Evolutionary conservation across 1,284 basidiomycete genomes (phyloP), one percentile per base, ranked within the genome.

Genomic region (Cutaneotrichosporon spelunceum): DNA sequence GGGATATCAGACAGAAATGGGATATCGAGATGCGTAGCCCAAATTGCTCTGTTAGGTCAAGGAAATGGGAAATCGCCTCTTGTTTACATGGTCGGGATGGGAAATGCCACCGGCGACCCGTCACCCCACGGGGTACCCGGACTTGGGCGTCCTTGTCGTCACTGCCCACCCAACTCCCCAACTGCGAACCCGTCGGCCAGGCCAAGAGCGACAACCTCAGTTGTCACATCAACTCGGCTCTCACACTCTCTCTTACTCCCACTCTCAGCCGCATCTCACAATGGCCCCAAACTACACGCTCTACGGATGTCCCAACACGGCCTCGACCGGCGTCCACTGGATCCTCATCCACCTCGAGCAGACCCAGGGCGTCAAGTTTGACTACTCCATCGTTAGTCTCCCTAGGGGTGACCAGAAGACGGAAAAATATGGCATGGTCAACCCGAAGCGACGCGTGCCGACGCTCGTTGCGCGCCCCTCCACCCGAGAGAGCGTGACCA

Each of bases 401-500:
- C 30, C 50, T 2, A 8, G 34, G 4, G 30, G 48, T n/a, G 65
- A 64, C 36, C 70, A 71, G 34, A 66, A 66, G 57, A 39, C 45
- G 30, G 36, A 48, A 6, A 26, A 50, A 7, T 71, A 68, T 62
- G 59, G 65, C n/a, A 42, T 56, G 4, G 6, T 71, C 30, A 71
- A 69, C 64, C 60, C 63, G 14, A 67, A 68, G 62, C 65, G 65
- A 27, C 66, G 67, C 5, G 64, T 71, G 3, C 70, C 70, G 2
- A 62, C 66, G 2, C 60, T 71, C 16, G 36, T 66, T 4, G 36
- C 58, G 6, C 56, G 57, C 47, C 50, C 53, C n/a, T 14, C 16
- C 10, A 26, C 48, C 57, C 27, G 39, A 2, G 26, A n/a, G n/a
- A 29, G 60, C 19, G 53, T 56, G 30, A 50, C 50, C 16, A 30